These are phyloP conservation scores for Apiospora koreana DNA, from an alignment of 2,329 filamentous ascomycete species.

Conservation along the genomic window DNA sequence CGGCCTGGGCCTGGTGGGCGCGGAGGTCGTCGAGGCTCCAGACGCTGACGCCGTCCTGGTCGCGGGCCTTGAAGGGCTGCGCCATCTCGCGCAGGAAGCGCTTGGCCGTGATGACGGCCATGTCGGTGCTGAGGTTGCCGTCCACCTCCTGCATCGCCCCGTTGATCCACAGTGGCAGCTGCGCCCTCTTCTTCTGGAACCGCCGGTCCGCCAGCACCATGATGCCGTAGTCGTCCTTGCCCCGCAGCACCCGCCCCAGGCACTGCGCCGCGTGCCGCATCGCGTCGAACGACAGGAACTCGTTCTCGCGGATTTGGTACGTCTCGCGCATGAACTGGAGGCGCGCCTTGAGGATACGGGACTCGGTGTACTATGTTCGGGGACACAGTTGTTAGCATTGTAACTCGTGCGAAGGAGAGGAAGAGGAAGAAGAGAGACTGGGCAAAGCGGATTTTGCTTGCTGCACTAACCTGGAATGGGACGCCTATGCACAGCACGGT, in stretches of 20 bases:
- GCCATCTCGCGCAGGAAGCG: conserved; percentile 91
- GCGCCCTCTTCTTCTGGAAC: conserved; percentile 86
- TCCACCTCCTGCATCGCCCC: conserved; percentile 84
- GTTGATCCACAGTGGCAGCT: conserved; percentile 96
- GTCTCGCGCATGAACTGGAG: conserved; percentile 96
- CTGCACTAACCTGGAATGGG: conserved; percentile 63
- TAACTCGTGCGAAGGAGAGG: neutral
- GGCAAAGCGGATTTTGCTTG: too few relatives aligned
- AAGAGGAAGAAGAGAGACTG: too few relatives aligned
- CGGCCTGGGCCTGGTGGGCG: conserved; percentile 74
- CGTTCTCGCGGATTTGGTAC: conserved; percentile 94
- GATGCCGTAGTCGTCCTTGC: conserved; percentile 99
- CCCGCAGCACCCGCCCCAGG: conserved; percentile 87
- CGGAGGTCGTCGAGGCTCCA: conserved; percentile 84
- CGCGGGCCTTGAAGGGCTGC: conserved; percentile 77
- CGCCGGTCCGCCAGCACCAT: conserved; percentile 96
- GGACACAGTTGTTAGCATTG: neutral
- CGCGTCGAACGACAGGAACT: conserved; percentile 97
- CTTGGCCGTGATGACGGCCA: conserved; percentile 87
- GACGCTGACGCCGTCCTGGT: conserved; percentile 90
- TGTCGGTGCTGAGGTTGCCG: conserved; percentile 90
- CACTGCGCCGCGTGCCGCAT: conserved; percentile 99
- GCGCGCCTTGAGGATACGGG: conserved; percentile 90
- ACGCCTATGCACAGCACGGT: conserved; percentile 96
- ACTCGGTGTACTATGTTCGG: conserved; percentile 90